Conservation (phyloP, 495 filamentous ascomycete genomes). For the Podospora didyma region DNA sequence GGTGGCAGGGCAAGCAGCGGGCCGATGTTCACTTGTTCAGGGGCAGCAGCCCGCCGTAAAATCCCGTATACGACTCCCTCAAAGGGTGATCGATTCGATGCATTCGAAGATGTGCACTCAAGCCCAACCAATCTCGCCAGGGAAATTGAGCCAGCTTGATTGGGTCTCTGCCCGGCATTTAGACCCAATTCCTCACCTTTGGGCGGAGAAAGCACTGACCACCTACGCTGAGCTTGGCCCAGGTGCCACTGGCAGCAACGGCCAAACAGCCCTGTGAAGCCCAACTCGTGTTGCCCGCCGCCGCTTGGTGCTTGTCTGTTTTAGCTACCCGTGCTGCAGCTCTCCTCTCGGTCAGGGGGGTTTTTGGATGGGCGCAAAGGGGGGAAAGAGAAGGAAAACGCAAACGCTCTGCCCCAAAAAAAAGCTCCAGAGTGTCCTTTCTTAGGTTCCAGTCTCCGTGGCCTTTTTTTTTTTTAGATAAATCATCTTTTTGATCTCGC, state of each 20-base stretch:
- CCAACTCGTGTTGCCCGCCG: conserved; percentile 3
- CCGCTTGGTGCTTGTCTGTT: background rate
- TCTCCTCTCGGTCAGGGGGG: conserved; percentile 1
- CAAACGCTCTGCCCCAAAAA: background rate
- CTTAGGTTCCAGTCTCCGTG: background rate
- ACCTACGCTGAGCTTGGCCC: background rate
- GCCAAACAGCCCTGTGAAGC: conserved; percentile 13
- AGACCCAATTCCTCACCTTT: background rate
- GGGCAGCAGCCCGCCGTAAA: no score
- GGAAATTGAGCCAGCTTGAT: conserved; percentile 19
- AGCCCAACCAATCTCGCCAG: conserved; percentile 26
- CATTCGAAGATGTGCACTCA: no score
- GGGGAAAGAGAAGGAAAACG: background rate
- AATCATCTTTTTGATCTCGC: background rate
- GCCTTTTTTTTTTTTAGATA: no score
- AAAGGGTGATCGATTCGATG: no score
- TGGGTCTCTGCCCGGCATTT: conserved; percentile 9
- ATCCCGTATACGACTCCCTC: no score
- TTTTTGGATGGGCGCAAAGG: background rate
- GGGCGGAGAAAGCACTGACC: conserved; percentile 12
- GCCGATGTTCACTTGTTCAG: no score
- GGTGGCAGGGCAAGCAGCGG: background rate
- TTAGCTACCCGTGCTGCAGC: background rate
- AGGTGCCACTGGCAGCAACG: background rate
- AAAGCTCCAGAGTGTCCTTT: conserved; percentile 4